phyloP scores from a whole-genome alignment of 257 asterid species.

The Lantana camara region DNA sequence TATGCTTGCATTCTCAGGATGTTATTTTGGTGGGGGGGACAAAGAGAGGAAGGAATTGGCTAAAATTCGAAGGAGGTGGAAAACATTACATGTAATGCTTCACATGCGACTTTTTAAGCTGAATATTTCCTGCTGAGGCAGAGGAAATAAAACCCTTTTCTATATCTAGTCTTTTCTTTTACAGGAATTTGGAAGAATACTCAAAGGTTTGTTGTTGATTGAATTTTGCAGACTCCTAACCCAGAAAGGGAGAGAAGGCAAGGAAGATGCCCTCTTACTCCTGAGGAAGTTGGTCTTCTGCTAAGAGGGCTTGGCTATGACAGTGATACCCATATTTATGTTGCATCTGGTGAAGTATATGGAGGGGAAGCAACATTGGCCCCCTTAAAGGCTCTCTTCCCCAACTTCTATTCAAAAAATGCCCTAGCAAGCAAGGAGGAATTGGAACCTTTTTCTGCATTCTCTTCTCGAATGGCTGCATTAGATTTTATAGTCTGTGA shows the following conservation, averaged over 20 bases:
- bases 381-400: slow-evolving; percentile 90
- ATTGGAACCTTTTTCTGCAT: slow-evolving; percentile 70
- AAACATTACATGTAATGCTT: slow-evolving; percentile 86
- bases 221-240: slow-evolving; percentile 63
- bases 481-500: slow-evolving; percentile 91
- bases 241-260: slow-evolving; percentile 94
- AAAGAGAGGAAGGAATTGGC: slow-evolving; percentile 87
- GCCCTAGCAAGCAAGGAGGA: slow-evolving; percentile 70
- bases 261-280: slow-evolving; percentile 97
- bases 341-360: slow-evolving; percentile 97
- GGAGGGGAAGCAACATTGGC: slow-evolving; percentile 93
- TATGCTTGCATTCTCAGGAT: slow-evolving; percentile 99
- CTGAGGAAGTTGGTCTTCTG: slow-evolving; percentile 96
- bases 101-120: slow-evolving; percentile 10
- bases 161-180: neutral
- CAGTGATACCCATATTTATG: slow-evolving; percentile 77
- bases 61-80: slow-evolving; percentile 92
- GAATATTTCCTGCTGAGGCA: slow-evolving; percentile 12
- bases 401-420: slow-evolving; percentile 89
- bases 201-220: slow-evolving; percentile 21
- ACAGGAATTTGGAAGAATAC: slow-evolving; percentile 25
- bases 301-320: slow-evolving; percentile 93
- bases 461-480: slow-evolving; percentile 97
- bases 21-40: slow-evolving; percentile 97
- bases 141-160: slow-evolving; percentile 13